These are phyloP conservation scores for Hyphodiscus sp. DNA, from an alignment of 2,329 filamentous ascomycete genomes.

Conservation along the genomic window DNA sequence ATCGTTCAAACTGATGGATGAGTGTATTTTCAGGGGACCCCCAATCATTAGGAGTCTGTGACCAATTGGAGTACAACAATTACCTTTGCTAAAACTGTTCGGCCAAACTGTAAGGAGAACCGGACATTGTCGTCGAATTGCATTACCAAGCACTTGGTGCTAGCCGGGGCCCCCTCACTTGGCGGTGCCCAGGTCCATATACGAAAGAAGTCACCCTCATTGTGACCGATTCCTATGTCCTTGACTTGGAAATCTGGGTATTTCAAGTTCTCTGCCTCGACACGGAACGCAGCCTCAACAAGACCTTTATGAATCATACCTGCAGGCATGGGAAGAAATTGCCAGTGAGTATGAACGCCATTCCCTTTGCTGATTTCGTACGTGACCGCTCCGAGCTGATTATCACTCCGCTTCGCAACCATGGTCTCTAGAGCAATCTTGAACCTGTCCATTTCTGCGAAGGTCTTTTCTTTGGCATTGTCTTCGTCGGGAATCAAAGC, in stretches of 20 bases:
- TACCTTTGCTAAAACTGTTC: constrained; percentile 74
- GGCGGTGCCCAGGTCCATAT: constrained; percentile 66
- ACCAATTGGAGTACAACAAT: no score
- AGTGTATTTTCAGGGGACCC: no score
- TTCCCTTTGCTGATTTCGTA: constrained; percentile 83
- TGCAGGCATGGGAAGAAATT: constrained; percentile 72
- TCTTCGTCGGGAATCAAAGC: constrained; percentile 53
- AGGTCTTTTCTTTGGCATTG: constrained; percentile 52
- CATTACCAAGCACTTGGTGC: constrained; percentile 66
- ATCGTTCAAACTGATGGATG: no score
- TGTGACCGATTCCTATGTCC: constrained; percentile 44
- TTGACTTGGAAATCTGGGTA: constrained; percentile 45
- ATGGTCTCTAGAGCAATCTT: constrained; percentile 71
- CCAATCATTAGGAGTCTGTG: no score
- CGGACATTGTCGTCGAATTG: constrained; percentile 63
- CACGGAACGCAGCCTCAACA: constrained; percentile 82
- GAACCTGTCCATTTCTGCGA: constrained; percentile 78
- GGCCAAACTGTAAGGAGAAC: constrained; percentile 87
- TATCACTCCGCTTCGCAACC: constrained; percentile 49
- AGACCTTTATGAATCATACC: constrained; percentile 64
- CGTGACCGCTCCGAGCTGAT: constrained; percentile 72
- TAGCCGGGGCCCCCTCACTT: constrained; percentile 38
- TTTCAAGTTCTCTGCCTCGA: constrained; percentile 71
- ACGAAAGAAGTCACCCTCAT: constrained; percentile 67
- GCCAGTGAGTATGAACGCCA: constrained; percentile 90